Base-by-base conservation (phyloP, 352 stramenopile genomes). In the Globisporangium irregulare region DNA sequence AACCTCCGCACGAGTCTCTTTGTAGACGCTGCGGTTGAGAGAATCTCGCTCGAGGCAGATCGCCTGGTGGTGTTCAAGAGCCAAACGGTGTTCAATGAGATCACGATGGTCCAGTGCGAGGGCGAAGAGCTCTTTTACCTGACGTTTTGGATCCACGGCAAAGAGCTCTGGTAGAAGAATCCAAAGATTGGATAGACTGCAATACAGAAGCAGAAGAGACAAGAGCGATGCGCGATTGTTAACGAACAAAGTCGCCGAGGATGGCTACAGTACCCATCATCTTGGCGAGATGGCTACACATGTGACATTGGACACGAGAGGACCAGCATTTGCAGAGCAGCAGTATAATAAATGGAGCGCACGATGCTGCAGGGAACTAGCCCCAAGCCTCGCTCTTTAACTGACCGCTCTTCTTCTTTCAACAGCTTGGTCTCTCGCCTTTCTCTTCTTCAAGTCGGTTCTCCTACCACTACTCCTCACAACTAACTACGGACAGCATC, bases 111-210 rank as follows among this genome's bases (percentile, higher is more conserved):
- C 6, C 62, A 48, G 10, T 46, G 43, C 1, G 69, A 71, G 1
- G 55, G 53, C 1, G 54, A 78, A 32, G 72, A 80, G 15, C 74
- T 91, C 20, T 82, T 88, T 38, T 92, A 84, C 46, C 62, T 95
- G 27, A 81, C 77, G n/a, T 93, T 93, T 65, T 95, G 86, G 80
- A 92, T 95, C 70, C 86, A 94, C 62, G 89, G 89, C n/a, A 77
- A 82, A 66, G 73, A 70, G 46, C 36, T 90, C 8, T 65, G 27
- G 27, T 54, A 36, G 25, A 58, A 58, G 9, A 29, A 9, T 6
- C 12, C 22, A 32, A 22, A 56, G 34, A 65, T 7, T 46, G 9
- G 7, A 14, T 27, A 8, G 20, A 29, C 25, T 22, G 51, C 5
- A 8, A 38, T 38, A 48, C 14, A 20, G 12, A 12, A 20, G 38